Percentiles rank a stretch among this genome's conserved stretches.
These are phyloP conservation scores for Eucalyptus cloeziana DNA, from an alignment of 345 rosid species.

Conservation along the genomic window DNA sequence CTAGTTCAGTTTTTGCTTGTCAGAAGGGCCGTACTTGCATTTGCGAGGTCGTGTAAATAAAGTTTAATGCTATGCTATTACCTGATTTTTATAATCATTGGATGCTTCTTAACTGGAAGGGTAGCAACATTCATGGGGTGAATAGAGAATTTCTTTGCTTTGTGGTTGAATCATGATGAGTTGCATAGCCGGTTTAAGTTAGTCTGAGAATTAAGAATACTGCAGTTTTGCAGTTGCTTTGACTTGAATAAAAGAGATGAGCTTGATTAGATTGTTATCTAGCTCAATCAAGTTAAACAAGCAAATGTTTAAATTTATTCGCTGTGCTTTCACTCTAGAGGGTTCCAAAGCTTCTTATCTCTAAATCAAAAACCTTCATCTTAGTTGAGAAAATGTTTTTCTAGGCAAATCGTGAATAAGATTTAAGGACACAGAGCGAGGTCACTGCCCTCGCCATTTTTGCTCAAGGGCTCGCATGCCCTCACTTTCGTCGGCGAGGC, in stretches of 20 bases:
- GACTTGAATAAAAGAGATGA: neutral
- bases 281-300: neutral
- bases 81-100: neutral
- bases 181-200: neutral
- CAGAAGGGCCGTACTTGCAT: neutral
- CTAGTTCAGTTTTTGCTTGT: neutral
- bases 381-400: neutral
- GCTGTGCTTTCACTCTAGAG: neutral
- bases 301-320: neutral
- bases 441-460: too few species aligned
- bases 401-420: neutral
- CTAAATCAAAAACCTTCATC: neutral
- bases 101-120: neutral
- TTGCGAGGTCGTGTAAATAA: neutral
- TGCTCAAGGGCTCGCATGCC: neutral
- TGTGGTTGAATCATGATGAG: neutral
- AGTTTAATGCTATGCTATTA: neutral
- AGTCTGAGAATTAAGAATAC: neutral
- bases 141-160: neutral
- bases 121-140: neutral
- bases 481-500: too few species aligned
- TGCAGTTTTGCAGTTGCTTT: neutral
- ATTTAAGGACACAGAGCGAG: neutral
- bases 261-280: neutral
- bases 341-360: neutral